Evolutionary conservation across 441 rosid genomes (phyloP).

Genomic region (Eutrema salsugineum): DNA sequence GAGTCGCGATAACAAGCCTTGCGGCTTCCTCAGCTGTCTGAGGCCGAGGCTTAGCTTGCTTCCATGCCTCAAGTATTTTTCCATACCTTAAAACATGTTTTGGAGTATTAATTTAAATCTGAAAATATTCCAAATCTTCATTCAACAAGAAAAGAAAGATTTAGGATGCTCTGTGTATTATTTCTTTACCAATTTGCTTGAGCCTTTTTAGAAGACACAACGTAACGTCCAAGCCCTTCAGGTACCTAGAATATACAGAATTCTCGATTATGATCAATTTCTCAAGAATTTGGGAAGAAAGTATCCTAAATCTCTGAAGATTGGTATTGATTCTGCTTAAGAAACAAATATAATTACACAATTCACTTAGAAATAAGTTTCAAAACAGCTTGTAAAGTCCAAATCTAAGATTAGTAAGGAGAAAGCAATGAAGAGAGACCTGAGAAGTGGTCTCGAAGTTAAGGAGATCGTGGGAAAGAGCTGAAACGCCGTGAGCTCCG

Average conservation of each 20-base stretch:
- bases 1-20: conserved; percentile 51
- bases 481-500: conserved; percentile 69
- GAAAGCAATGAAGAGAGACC: conserved; percentile 33
- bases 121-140: background rate
- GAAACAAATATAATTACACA: background rate
- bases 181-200: conserved; percentile 88
- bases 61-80: conserved; percentile 81
- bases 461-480: conserved; percentile 67
- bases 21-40: conserved; percentile 66
- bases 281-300: background rate
- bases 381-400: background rate
- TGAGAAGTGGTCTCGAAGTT: conserved; percentile 70
- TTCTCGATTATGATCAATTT: background rate
- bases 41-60: conserved; percentile 69
- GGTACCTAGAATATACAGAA: conserved; percentile 46
- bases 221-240: conserved; percentile 59
- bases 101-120: background rate
- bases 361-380: background rate
- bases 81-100: conserved; percentile 59
- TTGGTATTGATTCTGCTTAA: conserved; percentile 4
- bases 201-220: conserved; percentile 82
- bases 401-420: background rate
- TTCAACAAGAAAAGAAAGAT: background rate
- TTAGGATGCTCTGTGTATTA: conserved; percentile 20
- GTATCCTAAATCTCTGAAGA: background rate